Evolutionary conservation across 2,329 filamentous ascomycete species (phyloP).

Genomic region (Trichoderma sp.): DNA sequence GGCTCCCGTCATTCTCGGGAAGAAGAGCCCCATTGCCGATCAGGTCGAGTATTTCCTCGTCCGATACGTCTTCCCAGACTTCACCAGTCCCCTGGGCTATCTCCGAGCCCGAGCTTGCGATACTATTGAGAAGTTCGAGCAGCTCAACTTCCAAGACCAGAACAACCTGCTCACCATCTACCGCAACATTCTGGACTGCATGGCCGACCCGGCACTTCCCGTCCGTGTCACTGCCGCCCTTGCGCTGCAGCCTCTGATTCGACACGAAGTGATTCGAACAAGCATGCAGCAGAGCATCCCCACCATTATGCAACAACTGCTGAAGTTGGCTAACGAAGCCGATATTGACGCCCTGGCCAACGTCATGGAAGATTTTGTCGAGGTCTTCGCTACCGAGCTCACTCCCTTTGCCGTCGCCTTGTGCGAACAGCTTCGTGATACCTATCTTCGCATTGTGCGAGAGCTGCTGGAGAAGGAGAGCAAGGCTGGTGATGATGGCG

Average conservation of each 20-base stretch:
- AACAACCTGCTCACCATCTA: constrained; percentile 97
- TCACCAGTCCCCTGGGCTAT: constrained; percentile 87
- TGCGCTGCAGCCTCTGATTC: constrained; percentile 89
- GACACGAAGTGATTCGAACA: constrained; percentile 87
- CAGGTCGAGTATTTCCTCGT: constrained; percentile 99
- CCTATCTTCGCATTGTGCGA: constrained; percentile 87
- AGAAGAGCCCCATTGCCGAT: constrained; percentile 96
- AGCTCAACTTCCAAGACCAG: constrained; percentile 92
- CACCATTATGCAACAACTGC: constrained; percentile 97
- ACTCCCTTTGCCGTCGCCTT: constrained; percentile 96
- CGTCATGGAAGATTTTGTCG: constrained; percentile 99
- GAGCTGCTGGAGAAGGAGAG: constrained; percentile 87
- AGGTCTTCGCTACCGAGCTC: constrained; percentile 94
- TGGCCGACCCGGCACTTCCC: constrained; percentile 90
- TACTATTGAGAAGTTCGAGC: constrained; percentile 96
- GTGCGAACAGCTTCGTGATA: constrained; percentile 92
- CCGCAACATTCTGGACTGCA: constrained; percentile 92
- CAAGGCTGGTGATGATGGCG: constrained; percentile 71
- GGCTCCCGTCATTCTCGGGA: constrained; percentile 88
- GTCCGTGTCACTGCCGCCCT: constrained; percentile 92
- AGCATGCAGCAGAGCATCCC: constrained; percentile 98
- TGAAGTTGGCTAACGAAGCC: constrained; percentile 96
- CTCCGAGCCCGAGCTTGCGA: constrained; percentile 93
- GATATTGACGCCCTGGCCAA: constrained; percentile 96
- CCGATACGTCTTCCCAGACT: constrained; percentile 96